These are phyloP conservation scores for Cadophora gregata DNA, from an alignment of 2,329 filamentous ascomycete genomes.

Conservation along the genomic window DNA sequence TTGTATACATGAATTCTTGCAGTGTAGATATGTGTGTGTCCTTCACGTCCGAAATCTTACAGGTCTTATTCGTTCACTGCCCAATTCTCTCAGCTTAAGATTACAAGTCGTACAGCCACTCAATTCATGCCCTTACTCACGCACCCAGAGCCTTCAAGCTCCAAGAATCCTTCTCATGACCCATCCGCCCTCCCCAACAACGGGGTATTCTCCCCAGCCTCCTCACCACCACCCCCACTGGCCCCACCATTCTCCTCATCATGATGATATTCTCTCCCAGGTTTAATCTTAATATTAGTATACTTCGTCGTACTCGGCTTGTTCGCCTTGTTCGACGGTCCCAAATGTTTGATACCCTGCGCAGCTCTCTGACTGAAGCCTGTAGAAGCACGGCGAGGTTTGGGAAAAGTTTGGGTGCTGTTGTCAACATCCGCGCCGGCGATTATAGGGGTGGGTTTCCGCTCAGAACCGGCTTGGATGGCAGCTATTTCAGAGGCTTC, in stretches of 20 bases:
- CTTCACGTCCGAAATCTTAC: no score
- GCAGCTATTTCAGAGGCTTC: neutral
- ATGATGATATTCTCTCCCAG: conserved; percentile 29
- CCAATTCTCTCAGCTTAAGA: no score
- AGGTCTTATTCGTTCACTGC: no score
- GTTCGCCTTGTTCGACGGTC: conserved; percentile 69
- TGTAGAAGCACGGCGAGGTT: neutral
- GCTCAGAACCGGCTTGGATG: neutral
- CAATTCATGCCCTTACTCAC: no score
- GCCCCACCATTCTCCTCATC: neutral
- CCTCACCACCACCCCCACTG: neutral
- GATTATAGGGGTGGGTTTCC: neutral
- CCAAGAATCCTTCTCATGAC: neutral
- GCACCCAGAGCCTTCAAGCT: no score
- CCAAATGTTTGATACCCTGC: conserved; percentile 67
- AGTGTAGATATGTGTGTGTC: no score
- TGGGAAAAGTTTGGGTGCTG: conserved; percentile 38
- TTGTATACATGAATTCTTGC: neutral
- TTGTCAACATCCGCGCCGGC: conserved; percentile 54
- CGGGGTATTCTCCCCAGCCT: conserved; percentile 4
- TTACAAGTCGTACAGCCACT: no score
- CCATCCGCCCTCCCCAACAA: conserved; percentile 5
- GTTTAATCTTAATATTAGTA: conserved; percentile 73
- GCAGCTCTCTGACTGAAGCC: conserved; percentile 64
- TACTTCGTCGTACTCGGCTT: conserved; percentile 67